Evolutionary conservation across 2,329 filamentous ascomycete genomes (phyloP).

Genomic region (Microdochium paspali): DNA sequence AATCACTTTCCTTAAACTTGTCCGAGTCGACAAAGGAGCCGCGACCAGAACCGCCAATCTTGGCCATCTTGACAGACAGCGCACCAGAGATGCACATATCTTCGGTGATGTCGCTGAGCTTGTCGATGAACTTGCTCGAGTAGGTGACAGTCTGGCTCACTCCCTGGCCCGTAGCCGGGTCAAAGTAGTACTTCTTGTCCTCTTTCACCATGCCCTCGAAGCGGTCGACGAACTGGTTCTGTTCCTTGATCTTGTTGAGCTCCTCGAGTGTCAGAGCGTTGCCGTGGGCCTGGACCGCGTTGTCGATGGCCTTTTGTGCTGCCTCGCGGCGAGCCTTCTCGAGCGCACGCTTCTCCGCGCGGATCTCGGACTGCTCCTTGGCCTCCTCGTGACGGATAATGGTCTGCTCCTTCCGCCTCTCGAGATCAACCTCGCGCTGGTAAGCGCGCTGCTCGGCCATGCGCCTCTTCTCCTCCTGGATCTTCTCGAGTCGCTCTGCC

Average conservation of each 20-base stretch:
- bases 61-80: constrained; percentile 1
- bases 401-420: background rate
- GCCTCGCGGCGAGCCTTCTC: background rate
- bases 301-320: background rate
- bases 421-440: background rate
- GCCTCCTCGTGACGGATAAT: background rate
- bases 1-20: constrained; percentile 1
- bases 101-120: background rate
- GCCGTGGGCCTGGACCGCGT: background rate
- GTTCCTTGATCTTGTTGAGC: background rate
- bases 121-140: constrained; percentile 1
- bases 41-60: background rate
- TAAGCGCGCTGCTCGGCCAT: background rate
- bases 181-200: background rate
- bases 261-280: background rate
- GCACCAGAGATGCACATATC: constrained; percentile 1
- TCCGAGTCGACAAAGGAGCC: background rate
- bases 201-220: background rate
- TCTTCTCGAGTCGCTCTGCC: background rate
- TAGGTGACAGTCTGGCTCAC: constrained; percentile 1
- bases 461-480: background rate
- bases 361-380: background rate
- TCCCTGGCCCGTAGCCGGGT: background rate
- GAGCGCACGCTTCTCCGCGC: background rate
- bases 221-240: background rate